Evolutionary conservation across 345 rosid species (phyloP).

Genomic region (Tarenaya hassleriana): DNA sequence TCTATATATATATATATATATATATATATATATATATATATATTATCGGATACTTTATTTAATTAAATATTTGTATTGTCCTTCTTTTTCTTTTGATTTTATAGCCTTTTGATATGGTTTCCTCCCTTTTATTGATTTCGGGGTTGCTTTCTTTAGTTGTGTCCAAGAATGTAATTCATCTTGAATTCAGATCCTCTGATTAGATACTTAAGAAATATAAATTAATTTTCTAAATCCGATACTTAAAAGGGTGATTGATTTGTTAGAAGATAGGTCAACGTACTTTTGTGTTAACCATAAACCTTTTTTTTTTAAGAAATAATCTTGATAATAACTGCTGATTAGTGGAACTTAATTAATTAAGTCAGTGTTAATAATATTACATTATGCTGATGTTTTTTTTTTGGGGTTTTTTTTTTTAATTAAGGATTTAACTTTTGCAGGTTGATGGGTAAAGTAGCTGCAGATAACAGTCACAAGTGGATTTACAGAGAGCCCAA

Average conservation of each 20-base stretch:
- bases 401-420: too few relatives aligned
- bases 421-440: constrained; percentile 20
- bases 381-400: constrained; percentile 11
- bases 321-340: neutral
- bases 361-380: constrained; percentile 18
- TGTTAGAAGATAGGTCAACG: too few relatives aligned
- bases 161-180: too few relatives aligned
- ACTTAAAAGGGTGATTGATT: too few relatives aligned
- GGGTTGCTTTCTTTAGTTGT: constrained; percentile 10
- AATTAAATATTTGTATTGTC: neutral
- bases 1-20: neutral
- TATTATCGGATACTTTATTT: neutral
- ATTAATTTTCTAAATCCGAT: too few relatives aligned
- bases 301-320: neutral
- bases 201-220: too few relatives aligned
- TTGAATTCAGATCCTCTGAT: too few relatives aligned
- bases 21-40: neutral
- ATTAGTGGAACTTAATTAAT: neutral
- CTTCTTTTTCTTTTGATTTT: neutral
- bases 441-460: constrained; percentile 95
- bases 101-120: neutral
- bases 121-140: constrained; percentile 18
- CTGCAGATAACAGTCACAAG: constrained; percentile 92
- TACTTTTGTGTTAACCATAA: constrained; percentile 2
- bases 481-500: constrained; percentile 94